phyloP scores from a whole-genome alignment of 129 eudicot genomes.

The Flaveria trinervia region DNA sequence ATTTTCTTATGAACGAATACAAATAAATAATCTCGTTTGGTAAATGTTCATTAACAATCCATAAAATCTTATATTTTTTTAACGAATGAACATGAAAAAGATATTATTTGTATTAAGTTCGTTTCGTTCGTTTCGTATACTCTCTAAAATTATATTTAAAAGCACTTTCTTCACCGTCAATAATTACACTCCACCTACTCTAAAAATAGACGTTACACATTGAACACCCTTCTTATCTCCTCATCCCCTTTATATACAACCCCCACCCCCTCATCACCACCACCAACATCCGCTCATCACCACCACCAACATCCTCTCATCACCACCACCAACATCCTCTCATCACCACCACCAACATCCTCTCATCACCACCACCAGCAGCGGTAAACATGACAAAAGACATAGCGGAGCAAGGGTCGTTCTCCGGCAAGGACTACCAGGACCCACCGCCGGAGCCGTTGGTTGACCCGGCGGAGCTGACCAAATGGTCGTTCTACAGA shows the following conservation, averaged over 20 bases:
- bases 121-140: no score
- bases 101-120: no score
- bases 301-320: neutral
- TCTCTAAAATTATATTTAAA: no score
- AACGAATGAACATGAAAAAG: no score
- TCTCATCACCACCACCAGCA: neutral
- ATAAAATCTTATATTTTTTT: no score
- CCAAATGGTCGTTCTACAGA: conserved; percentile 16
- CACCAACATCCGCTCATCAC: neutral
- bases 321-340: neutral
- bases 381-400: conserved; percentile 41
- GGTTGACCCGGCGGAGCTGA: neutral
- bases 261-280: neutral
- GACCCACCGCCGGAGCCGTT: conserved; percentile 16
- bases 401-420: conserved; percentile 53
- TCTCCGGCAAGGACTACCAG: conserved; percentile 64
- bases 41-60: no score
- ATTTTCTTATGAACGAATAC: no score
- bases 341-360: neutral
- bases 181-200: conserved; percentile 26
- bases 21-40: no score
- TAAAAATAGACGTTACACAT: conserved; percentile 20
- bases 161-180: no score
- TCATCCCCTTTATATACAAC: conserved; percentile 23
- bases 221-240: conserved; percentile 25